These are phyloP conservation scores for Tulasnella calospora DNA, from an alignment of 768 basidiomycete genomes.

Conservation along the genomic window DNA sequence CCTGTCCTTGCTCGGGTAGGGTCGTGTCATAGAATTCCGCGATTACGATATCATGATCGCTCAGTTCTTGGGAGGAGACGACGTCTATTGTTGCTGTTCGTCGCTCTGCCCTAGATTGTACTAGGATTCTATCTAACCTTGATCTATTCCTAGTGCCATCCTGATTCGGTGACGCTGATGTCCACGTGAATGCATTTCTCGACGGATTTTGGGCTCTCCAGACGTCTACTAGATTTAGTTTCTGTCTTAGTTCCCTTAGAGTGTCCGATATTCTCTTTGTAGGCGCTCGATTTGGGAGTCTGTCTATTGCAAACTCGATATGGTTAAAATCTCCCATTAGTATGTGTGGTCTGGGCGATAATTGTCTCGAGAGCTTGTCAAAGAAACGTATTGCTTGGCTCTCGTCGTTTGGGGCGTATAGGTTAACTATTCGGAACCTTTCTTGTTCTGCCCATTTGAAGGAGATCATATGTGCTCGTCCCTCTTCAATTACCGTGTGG, in stretches of 20 bases:
- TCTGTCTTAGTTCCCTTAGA: background rate
- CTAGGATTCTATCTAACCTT: constrained; percentile 4
- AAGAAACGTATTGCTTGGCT: background rate
- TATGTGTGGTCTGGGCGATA: background rate
- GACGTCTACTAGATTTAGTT: background rate
- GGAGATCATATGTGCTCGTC: background rate
- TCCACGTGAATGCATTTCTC: background rate
- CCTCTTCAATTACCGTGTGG: background rate
- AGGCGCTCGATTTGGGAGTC: background rate
- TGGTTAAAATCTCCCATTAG: constrained; percentile 20
- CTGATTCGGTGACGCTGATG: background rate
- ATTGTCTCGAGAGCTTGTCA: background rate
- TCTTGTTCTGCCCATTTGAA: background rate
- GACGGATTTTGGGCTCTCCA: background rate
- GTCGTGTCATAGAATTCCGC: background rate
- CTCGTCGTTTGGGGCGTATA: constrained; percentile 12
- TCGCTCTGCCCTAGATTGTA: background rate
- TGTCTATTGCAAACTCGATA: background rate
- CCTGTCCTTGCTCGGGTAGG: background rate
- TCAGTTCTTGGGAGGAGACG: background rate
- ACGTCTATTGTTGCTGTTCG: background rate
- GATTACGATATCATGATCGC: constrained; percentile 9
- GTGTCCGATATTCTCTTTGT: background rate
- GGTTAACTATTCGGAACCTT: background rate
- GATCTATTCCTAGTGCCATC: constrained; percentile 3